A percentile compares a stretch with the other conserved stretches of the same genome.
Evolutionary conservation across 148 eudicot species (phyloP).

Genomic region (Silene latifolia): DNA sequence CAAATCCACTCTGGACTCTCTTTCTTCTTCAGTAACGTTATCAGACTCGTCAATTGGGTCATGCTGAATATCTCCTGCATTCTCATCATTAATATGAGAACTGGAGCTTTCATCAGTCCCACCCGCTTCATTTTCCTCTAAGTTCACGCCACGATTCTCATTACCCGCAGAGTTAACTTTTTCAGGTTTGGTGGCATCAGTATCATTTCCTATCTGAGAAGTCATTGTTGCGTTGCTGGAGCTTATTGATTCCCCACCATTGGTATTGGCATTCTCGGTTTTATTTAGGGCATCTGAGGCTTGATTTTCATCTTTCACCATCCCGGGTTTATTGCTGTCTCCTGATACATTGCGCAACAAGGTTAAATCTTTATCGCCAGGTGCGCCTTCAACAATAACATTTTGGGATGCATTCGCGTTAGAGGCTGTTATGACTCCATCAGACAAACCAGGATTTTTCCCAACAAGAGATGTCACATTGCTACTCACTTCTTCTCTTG

Average conservation of each 20-base stretch:
- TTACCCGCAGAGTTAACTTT: constrained; percentile 13
- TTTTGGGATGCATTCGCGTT: constrained; percentile 28
- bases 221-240: constrained; percentile 12
- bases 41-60: constrained; percentile 53
- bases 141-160: constrained; percentile 21
- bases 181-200: constrained; percentile 16
- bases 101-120: constrained; percentile 31
- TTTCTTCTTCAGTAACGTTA: constrained; percentile 43
- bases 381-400: constrained; percentile 17
- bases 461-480: constrained; percentile 23
- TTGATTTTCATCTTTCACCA: constrained; percentile 25
- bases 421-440: constrained; percentile 25
- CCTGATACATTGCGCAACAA: constrained; percentile 13
- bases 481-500: constrained; percentile 25
- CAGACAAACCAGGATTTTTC: constrained; percentile 23
- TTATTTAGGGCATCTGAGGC: constrained; percentile 13
- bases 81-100: constrained; percentile 24
- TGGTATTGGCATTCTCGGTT: constrained; percentile 27
- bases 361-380: constrained; percentile 18
- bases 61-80: constrained; percentile 30
- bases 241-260: not conserved
- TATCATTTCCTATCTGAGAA: constrained; percentile 19
- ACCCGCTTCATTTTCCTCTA: constrained; percentile 22
- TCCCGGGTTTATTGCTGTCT: constrained; percentile 17
- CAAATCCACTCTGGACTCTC: constrained; percentile 41